Base-by-base conservation (phyloP, 805 yeast genomes). In the Saccharomycopsis sp. region DNA sequence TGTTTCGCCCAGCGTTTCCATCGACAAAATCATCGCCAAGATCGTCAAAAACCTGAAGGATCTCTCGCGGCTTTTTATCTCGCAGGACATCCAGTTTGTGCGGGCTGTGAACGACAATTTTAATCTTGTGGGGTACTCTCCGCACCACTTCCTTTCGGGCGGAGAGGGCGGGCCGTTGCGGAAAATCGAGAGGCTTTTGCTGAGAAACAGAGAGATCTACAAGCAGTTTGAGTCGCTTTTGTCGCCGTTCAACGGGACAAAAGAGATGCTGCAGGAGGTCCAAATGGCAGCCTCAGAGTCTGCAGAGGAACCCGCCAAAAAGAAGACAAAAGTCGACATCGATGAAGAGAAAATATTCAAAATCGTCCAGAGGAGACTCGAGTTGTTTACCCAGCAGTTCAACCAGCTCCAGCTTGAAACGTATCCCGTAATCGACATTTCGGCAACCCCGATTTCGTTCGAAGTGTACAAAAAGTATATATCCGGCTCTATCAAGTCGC, bases 1-100 rank as follows among this genome's bases (percentile, higher is more conserved):
- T 12, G 12, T 29, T 5, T 29, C 37, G 5, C 37, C 37, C 9
- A 58, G 56, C 52, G 59, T 63, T 20, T 68, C 67, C 54, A 52
- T 61, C 12, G 58, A 53, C 29, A 58, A 63, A 57, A 53, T 67
- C 16, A 53, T 47, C 44, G 56, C 7, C 46, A 57, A 24, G 51
- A 62, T 55, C 55, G 56, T n/a, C 7, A 12, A 5, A 58, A 61
- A 54, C 40, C 65, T 4, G 47, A 58, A 23, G 57, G 54, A 21
- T 21, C 63, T 15, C 24, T 50, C 20, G 44, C 18, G 21, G 48
- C 8, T 44, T 12, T 44, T 44, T 44, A 44, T 44, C 4, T 16
- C 48, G 8, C 48, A 44, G 21, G 48, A 44, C 16, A 44, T 44
- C 21, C 48, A 44, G 21, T 44, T 44, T 44, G 48, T 44, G 18